Percentiles rank a stretch among this genome's conserved stretches.
Evolutionary conservation across 352 stramenopile species (phyloP).

Genomic region (Phytopythium delawarense): DNA sequence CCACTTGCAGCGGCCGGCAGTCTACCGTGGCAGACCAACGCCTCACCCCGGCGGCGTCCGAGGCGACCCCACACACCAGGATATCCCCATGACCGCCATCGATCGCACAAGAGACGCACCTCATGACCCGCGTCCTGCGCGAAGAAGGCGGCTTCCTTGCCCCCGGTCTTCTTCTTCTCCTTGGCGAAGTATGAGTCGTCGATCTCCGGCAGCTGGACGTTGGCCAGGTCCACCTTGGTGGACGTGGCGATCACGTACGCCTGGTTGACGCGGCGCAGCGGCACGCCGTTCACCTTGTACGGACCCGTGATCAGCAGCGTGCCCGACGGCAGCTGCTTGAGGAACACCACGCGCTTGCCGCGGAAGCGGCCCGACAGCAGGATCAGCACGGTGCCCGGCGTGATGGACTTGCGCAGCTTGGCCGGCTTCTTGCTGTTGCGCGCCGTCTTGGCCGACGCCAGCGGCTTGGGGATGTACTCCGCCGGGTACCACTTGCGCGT

Average conservation of each 20-base stretch:
- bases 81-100: neutral
- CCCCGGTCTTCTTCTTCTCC: constrained; percentile 56
- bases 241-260: constrained; percentile 98
- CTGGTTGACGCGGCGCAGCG: constrained; percentile 96
- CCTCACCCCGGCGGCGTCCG: constrained; percentile 7
- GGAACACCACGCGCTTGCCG: constrained; percentile 98
- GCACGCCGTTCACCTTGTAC: constrained; percentile 98
- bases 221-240: constrained; percentile 94
- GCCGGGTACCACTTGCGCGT: constrained; percentile 56
- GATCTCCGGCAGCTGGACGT: constrained; percentile 88
- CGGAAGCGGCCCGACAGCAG: constrained; percentile 96
- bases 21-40: neutral
- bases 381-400: constrained; percentile 97
- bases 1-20: neutral
- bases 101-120: constrained; percentile 13
- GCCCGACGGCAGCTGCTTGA: constrained; percentile 96
- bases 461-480: constrained; percentile 71
- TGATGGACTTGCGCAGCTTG: constrained; percentile 96
- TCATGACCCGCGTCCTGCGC: constrained; percentile 32
- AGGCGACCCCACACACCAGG: constrained; percentile 1
- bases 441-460: constrained; percentile 70
- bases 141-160: constrained; percentile 92
- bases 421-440: constrained; percentile 86
- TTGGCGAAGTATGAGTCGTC: constrained; percentile 94
- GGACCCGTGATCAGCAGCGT: constrained; percentile 95